Conservation (phyloP, 768 basidiomycete species). For the Tremella mesenterica region DNA sequence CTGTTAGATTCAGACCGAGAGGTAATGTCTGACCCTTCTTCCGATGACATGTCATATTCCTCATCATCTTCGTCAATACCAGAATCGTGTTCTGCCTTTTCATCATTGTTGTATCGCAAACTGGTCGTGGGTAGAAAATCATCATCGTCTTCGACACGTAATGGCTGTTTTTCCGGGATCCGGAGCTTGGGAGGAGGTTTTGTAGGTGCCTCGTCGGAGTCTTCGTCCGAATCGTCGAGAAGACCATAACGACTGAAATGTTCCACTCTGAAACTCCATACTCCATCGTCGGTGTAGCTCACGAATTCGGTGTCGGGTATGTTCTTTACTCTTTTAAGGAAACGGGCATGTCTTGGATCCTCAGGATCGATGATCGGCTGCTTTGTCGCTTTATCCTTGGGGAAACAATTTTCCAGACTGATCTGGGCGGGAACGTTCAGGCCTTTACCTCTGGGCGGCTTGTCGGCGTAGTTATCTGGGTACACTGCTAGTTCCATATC, state of each 20-base stretch:
- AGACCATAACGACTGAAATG: slow-evolving; percentile 57
- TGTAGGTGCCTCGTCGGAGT: background rate
- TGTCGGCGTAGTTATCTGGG: slow-evolving; percentile 79
- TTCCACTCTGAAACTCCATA: slow-evolving; percentile 88
- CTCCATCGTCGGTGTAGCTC: slow-evolving; percentile 66
- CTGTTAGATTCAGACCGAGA: background rate
- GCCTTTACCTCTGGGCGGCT: slow-evolving; percentile 72
- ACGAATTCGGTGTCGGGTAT: slow-evolving; percentile 83
- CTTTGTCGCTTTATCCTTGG: slow-evolving; percentile 80
- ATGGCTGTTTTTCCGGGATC: slow-evolving; percentile 4
- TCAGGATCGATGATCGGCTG: slow-evolving; percentile 76
- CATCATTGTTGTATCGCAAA: slow-evolving; percentile 11
- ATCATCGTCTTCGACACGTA: slow-evolving; percentile 26
- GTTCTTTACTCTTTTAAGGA: slow-evolving; percentile 65
- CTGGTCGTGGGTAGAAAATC: slow-evolving; percentile 25
- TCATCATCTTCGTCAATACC: slow-evolving; percentile 15
- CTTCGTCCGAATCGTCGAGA: slow-evolving; percentile 26
- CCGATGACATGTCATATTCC: background rate
- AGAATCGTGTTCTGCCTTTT: slow-evolving; percentile 6
- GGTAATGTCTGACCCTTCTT: background rate
- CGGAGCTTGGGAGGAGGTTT: background rate
- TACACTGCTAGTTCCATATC: slow-evolving; percentile 91
- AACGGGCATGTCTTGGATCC: slow-evolving; percentile 64
- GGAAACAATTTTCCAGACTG: slow-evolving; percentile 70
- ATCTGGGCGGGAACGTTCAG: slow-evolving; percentile 80